Conservation (phyloP, 768 basidiomycete species). For the Floccularia luteovirens region DNA sequence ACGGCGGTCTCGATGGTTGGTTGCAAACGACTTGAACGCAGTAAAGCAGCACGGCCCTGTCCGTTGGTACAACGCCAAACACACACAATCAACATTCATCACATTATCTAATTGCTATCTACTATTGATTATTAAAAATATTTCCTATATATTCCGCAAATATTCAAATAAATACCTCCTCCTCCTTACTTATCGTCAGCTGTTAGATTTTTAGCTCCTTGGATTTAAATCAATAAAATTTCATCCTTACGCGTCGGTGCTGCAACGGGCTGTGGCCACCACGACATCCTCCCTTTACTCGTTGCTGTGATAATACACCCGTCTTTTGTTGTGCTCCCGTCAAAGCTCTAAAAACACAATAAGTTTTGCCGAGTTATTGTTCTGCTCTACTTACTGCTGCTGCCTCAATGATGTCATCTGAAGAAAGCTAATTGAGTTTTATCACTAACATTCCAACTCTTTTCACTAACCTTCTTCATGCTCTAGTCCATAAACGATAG, state of each 20-base stretch:
- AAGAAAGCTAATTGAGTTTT: slow-evolving; percentile 8
- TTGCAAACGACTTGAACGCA: slow-evolving; percentile 39
- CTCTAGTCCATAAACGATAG: slow-evolving; percentile 50
- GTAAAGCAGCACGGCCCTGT: slow-evolving; percentile 25
- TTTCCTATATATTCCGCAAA: too few species aligned
- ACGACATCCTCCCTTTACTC: slow-evolving; percentile 41
- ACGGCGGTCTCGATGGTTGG: slow-evolving; percentile 29
- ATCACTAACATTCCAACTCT: too few species aligned
- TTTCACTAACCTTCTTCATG: slow-evolving; percentile 47
- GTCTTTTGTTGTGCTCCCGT: slow-evolving; percentile 29
- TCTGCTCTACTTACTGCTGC: slow-evolving; percentile 25
- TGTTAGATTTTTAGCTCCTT: too few species aligned
- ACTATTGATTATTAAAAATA: too few species aligned
- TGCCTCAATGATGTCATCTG: slow-evolving; percentile 33
- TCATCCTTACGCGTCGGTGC: slow-evolving; percentile 12
- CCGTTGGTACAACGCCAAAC: slow-evolving; percentile 28
- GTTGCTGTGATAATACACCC: slow-evolving; percentile 52
- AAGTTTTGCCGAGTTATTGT: background rate
- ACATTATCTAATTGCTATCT: too few species aligned
- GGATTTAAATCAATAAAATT: too few species aligned
- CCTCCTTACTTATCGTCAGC: too few species aligned
- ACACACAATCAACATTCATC: slow-evolving; percentile 6
- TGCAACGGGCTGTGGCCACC: slow-evolving; percentile 47
- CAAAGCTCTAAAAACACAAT: slow-evolving; percentile 30
- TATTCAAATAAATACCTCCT: too few species aligned